These are phyloP conservation scores for Cryptococcus sp. DNA, from an alignment of 1,284 basidiomycete genomes.

Conservation along the genomic window DNA sequence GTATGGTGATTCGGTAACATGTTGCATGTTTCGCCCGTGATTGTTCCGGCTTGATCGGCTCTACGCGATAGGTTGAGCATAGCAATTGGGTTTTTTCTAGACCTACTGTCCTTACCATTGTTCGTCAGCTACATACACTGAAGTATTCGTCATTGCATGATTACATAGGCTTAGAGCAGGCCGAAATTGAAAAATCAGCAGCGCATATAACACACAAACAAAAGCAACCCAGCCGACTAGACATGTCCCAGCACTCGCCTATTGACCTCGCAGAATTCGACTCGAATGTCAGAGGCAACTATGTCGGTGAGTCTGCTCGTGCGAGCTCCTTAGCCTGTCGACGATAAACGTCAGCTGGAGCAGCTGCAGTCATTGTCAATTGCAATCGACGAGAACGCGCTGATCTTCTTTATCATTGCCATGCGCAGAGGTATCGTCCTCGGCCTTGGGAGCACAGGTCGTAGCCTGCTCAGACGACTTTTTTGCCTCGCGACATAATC, in stretches of 20 bases:
- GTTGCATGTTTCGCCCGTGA: too few relatives aligned
- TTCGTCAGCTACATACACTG: too few relatives aligned
- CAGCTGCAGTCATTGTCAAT: not conserved
- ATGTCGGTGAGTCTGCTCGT: slow-evolving; percentile 60
- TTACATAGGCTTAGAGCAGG: too few relatives aligned
- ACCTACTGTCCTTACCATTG: too few relatives aligned
- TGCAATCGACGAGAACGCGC: not conserved
- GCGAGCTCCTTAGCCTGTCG: too few relatives aligned
- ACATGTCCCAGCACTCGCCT: slow-evolving; percentile 11
- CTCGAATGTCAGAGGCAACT: slow-evolving; percentile 59
- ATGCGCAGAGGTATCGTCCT: slow-evolving; percentile 78
- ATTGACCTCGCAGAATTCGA: slow-evolving; percentile 62
- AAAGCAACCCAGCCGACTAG: too few relatives aligned
- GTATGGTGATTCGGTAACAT: not conserved
- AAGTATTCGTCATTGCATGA: too few relatives aligned
- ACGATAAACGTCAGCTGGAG: not conserved
- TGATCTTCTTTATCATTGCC: not conserved
- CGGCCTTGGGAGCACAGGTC: slow-evolving; percentile 76
- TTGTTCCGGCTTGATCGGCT: not conserved
- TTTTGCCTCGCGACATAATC: slow-evolving; percentile 82
- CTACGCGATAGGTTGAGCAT: too few relatives aligned
- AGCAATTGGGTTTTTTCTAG: too few relatives aligned
- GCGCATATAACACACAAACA: too few relatives aligned
- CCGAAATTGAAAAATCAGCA: too few relatives aligned
- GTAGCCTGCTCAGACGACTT: slow-evolving; percentile 89